Conservation (phyloP, 495 filamentous ascomycete species). For the Neurospora sp. region DNA sequence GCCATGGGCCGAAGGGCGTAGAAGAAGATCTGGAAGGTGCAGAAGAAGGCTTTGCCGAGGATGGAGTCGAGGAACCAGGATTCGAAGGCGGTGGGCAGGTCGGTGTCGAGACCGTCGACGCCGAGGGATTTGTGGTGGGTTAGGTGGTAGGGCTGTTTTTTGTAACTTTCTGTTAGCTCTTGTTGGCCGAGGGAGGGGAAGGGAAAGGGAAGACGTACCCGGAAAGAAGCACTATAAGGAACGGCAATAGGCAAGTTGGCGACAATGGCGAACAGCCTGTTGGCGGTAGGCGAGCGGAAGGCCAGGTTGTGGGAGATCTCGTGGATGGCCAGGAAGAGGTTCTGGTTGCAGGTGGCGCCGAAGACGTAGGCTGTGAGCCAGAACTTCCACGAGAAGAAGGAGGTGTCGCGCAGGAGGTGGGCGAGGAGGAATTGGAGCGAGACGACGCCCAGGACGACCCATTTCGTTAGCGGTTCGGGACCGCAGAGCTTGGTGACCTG, state of each 20-base stretch:
- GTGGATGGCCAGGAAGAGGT: slow-evolving; percentile 97
- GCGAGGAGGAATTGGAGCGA: slow-evolving; percentile 71
- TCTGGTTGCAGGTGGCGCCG: slow-evolving; percentile 95
- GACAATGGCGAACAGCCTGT: slow-evolving; percentile 78
- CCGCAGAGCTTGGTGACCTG: slow-evolving; percentile 97
- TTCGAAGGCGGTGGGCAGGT: slow-evolving; percentile 87
- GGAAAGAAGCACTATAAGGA: slow-evolving; percentile 93
- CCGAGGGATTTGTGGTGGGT: slow-evolving; percentile 99
- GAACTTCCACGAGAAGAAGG: slow-evolving; percentile 75
- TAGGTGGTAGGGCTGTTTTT: slow-evolving; percentile 77
- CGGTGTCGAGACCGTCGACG: slow-evolving; percentile 91
- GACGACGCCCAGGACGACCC: slow-evolving; percentile 77
- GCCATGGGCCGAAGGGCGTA: slow-evolving; percentile 98
- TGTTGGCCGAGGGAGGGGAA: background rate
- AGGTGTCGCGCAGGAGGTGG: slow-evolving; percentile 64
- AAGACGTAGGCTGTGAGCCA: slow-evolving; percentile 82
- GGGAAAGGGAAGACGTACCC: slow-evolving; percentile 39
- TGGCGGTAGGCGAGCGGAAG: slow-evolving; percentile 74
- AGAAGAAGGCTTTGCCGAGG: slow-evolving; percentile 97
- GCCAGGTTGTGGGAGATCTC: slow-evolving; percentile 98
- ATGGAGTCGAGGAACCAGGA: slow-evolving; percentile 75
- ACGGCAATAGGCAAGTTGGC: slow-evolving; percentile 94
- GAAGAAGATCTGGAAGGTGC: slow-evolving; percentile 98
- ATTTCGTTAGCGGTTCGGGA: slow-evolving; percentile 92
- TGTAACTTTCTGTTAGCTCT: slow-evolving; percentile 1